Evolutionary conservation across 805 yeast genomes (phyloP), one percentile per base, ranked within the genome.

Genomic region (Candida dajiaensis): DNA sequence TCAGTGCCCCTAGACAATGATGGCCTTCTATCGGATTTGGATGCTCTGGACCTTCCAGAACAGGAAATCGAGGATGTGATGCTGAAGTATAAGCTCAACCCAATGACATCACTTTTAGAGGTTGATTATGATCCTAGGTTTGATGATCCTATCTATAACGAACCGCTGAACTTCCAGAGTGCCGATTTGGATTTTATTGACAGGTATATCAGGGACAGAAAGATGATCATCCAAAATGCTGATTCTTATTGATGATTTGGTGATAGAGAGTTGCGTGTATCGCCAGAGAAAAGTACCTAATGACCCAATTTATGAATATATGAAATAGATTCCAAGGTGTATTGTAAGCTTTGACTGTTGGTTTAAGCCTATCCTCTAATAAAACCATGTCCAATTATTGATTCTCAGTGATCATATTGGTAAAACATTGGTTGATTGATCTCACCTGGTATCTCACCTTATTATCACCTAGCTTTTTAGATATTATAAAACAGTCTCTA

Each of bases 121-220:
- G 29, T 29, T 3, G 64, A 59, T 40, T 58, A 41, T 44, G 63
- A 59, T 42, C 63, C 64, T 22, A 45, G 62, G 22, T 52, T 33
- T 40, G 46, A 37, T 3, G 64, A 58, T 37, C 57, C 61, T 10
- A 38, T 55, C 7, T 59, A 51, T 45, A 45, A 46, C 7, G 43
- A 40, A 12, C 13, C 21, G 1, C 33, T 53, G 19, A 46, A 49
- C 12, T 53, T 50, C 46, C 58, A 50, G 13, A 21, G 38, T 3
- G 51, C 57, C 1, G 45, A 47, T 15, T 25, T 50, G 35, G 42
- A 43, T 18, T 51, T 58, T 23, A 7, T 60, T 31, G 43, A 51
- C 21, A 47, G 44, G 38, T 56, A 50, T 18, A 43, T 46, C 10
- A 57, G 53, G 21, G 64, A 59, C 22, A 41, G 54, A 20, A 53